phyloP scores from a whole-genome alignment of 768 basidiomycete genomes.

The Naganishia onofrii region DNA sequence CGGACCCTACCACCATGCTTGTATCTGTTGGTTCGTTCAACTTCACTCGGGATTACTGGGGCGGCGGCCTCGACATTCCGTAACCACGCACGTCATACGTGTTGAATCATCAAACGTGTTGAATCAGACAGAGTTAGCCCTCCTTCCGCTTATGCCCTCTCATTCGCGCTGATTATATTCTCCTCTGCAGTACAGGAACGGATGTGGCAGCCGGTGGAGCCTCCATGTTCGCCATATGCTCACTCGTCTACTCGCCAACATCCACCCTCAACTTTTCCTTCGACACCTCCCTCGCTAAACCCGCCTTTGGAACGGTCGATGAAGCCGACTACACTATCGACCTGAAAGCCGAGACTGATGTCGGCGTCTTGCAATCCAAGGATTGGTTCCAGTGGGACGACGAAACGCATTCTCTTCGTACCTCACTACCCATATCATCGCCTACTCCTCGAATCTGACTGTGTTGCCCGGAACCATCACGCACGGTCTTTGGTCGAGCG shows the following conservation, averaged over 20 bases:
- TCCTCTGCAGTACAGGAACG: conserved; percentile 66
- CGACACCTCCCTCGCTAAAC: conserved; percentile 54
- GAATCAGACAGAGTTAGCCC: conserved; percentile 61
- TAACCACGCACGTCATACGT: conserved; percentile 70
- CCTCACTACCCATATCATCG: conserved; percentile 82
- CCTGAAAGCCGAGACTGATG: conserved; percentile 69
- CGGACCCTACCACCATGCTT: conserved; percentile 66
- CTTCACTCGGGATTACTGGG: conserved; percentile 82
- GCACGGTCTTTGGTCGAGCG: conserved; percentile 95
- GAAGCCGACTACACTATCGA: conserved; percentile 84
- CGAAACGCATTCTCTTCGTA: conserved; percentile 68
- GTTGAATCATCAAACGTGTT: too few species aligned
- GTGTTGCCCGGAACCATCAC: conserved; percentile 93
- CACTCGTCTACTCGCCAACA: conserved; percentile 69
- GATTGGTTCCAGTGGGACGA: conserved; percentile 98
- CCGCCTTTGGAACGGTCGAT: conserved; percentile 85
- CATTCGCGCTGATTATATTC: background rate
- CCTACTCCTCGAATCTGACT: conserved; percentile 93
- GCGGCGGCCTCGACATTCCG: conserved; percentile 71
- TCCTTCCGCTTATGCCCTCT: background rate
- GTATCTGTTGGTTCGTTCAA: conserved; percentile 71
- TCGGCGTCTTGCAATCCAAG: conserved; percentile 90
- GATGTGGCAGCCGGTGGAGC: conserved; percentile 81
- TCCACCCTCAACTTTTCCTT: conserved; percentile 58
- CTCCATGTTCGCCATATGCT: conserved; percentile 82